Evolutionary conservation across 169 alveolate species (phyloP).

Genomic region (Eimeria praecox): DNA sequence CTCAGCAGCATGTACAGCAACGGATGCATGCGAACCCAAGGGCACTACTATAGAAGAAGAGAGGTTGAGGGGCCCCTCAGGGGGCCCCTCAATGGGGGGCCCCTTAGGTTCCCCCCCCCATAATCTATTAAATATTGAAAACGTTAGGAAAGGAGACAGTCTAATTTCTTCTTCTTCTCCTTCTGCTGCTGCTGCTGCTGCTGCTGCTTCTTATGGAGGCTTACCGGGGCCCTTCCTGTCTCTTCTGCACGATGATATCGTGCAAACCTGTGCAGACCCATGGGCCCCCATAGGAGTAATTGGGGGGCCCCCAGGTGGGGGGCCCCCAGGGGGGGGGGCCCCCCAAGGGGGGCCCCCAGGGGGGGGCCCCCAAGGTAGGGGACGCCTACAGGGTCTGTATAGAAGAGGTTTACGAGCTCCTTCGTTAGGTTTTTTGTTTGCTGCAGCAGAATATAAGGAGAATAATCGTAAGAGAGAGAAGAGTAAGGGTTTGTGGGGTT

Average conservation of each 20-base stretch:
- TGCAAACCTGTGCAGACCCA: not conserved
- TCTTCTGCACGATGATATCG: not conserved
- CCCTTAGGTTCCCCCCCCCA: too few species aligned
- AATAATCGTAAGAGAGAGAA: not conserved
- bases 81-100: not conserved
- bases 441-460: not conserved
- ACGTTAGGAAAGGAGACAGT: too few species aligned
- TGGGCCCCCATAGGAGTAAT: constrained; percentile 3
- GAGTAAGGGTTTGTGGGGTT: not conserved
- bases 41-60: not conserved
- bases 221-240: not conserved
- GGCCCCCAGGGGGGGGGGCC: constrained; percentile 26
- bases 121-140: too few species aligned
- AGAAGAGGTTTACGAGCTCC: not conserved
- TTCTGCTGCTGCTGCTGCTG: too few species aligned
- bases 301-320: not conserved
- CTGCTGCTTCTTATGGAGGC: too few species aligned
- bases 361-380: constrained; percentile 12
- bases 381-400: not conserved
- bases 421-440: not conserved
- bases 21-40: too few species aligned
- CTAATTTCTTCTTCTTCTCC: too few species aligned
- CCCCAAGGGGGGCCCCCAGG: not conserved
- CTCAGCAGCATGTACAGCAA: too few species aligned
- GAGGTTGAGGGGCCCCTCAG: not conserved